phyloP scores from a whole-genome alignment of 306 rosid genomes.

The Castanopsis chinensis region DNA sequence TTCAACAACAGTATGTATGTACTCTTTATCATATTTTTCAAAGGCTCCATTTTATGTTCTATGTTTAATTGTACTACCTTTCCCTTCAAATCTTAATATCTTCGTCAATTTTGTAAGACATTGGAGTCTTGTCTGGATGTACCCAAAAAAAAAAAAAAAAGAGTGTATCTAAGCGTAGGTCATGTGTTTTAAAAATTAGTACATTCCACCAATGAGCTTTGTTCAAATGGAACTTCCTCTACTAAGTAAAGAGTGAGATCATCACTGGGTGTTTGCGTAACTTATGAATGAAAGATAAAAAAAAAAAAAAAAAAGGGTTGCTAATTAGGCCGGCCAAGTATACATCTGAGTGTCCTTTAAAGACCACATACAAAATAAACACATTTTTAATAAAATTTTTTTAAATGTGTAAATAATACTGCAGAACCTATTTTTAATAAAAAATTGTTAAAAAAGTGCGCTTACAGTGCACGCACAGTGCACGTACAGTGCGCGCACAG shows the following conservation, averaged over 20 bases:
- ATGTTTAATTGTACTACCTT: conserved; percentile 7
- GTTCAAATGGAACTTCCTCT: no score
- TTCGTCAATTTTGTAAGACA: conserved; percentile 28
- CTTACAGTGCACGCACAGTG: no score
- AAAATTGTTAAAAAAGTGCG: no score
- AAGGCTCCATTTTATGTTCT: conserved; percentile 24
- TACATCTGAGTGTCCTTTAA: background rate
- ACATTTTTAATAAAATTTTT: no score
- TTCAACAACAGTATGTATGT: conserved; percentile 23
- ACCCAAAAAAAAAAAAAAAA: background rate
- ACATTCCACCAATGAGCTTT: no score
- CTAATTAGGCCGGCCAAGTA: background rate
- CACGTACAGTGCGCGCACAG: no score
- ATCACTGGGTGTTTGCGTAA: no score
- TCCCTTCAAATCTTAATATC: conserved; percentile 25
- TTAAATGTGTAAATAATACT: no score
- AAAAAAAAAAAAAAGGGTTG: background rate
- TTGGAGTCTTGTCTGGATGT: conserved; percentile 22
- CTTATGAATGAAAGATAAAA: no score
- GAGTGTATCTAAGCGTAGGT: background rate
- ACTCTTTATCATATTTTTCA: conserved; percentile 12
- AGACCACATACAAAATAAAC: background rate
- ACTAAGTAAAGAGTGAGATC: no score
- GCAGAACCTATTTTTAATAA: no score
- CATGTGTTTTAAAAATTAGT: background rate